phyloP scores from a whole-genome alignment of 208 protist genomes.

The Trypanosoma melophagium region DNA sequence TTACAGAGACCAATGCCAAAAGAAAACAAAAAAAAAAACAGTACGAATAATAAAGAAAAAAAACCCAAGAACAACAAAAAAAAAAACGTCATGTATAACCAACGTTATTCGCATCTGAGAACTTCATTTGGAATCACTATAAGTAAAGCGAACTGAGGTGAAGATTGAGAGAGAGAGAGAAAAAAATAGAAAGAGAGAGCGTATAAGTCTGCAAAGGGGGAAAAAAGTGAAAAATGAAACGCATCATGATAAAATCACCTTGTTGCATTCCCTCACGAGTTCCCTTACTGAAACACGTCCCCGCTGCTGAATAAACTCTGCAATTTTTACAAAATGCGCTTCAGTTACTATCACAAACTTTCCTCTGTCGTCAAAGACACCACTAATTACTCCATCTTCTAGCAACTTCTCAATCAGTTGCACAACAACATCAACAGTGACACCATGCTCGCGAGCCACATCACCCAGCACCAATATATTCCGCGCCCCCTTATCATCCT shows the following conservation, averaged over 20 bases:
- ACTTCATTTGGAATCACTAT: no score
- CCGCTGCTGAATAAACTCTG: slow-evolving; percentile 55
- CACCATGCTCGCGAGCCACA: slow-evolving; percentile 44
- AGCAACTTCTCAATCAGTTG: slow-evolving; percentile 58
- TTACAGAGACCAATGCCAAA: no score
- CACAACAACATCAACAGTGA: slow-evolving; percentile 62
- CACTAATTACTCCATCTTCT: slow-evolving; percentile 39
- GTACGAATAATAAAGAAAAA: slow-evolving; percentile 1
- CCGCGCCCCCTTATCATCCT: neutral
- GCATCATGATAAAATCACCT: slow-evolving; percentile 41
- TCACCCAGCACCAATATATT: slow-evolving; percentile 67
- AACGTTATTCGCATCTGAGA: no score
- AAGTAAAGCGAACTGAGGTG: no score
- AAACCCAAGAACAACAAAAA: slow-evolving; percentile 8
- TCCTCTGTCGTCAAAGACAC: slow-evolving; percentile 84
- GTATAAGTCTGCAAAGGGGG: neutral
- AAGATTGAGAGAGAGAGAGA: no score
- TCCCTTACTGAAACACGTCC: slow-evolving; percentile 69
- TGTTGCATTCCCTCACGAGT: slow-evolving; percentile 73
- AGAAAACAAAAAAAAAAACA: slow-evolving; percentile 24
- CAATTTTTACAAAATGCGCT: slow-evolving; percentile 49
- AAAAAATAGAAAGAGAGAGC: slow-evolving; percentile 5
- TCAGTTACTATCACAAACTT: slow-evolving; percentile 70
- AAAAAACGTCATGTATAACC: slow-evolving; percentile 8
- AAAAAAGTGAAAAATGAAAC: neutral